Evolutionary conservation across 495 filamentous ascomycete genomes (phyloP), one percentile per base, ranked within the genome.

Genomic region (Penicillium bovifimosum): DNA sequence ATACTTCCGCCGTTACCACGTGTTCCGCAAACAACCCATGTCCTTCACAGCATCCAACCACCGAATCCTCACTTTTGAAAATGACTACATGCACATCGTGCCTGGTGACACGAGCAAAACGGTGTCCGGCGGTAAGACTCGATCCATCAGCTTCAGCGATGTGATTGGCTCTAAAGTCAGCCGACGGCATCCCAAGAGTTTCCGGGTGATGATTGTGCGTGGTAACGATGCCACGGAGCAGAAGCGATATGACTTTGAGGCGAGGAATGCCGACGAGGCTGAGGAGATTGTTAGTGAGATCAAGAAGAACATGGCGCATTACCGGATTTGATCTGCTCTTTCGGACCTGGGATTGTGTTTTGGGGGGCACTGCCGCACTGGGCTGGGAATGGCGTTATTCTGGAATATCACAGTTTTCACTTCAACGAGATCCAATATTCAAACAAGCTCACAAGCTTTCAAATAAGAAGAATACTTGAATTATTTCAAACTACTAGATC

Each of bases 231-330:
- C 72, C 28, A 73, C 59, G 13, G 91, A 96, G 66, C 87, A 84
- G 60, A 97, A 98, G 75, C 75, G 91, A 55, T 98, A 98, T 72
- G 93, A 98, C 63, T 98, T 97, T 73, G 92, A 97, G 68, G 88
- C 92, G 11, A 81, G 78, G 54, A 91, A 79, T 60, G 73, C 77
- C 1, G 80, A 82, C 27, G 90, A 95, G 63, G 92, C 92, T n/a
- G 76, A 80, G 24, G 90, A 93, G 64, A 90, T 98, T 65, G 91
- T 96, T 34, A 80, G 76, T 45, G 93, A 95, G 72, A 86, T 96
- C 53, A 91, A 75, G 66, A 78, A 76, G 61, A 78, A 77, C 47
- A 80, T 80, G 76, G 70, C 71, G 34, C 75, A 77, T 48, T 79
- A 75, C 58, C 72, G 72, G 31, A 70, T 72, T 29, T 76, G 61